Conservation (phyloP, 257 asterid species). For the Salvia rosmarinus region DNA sequence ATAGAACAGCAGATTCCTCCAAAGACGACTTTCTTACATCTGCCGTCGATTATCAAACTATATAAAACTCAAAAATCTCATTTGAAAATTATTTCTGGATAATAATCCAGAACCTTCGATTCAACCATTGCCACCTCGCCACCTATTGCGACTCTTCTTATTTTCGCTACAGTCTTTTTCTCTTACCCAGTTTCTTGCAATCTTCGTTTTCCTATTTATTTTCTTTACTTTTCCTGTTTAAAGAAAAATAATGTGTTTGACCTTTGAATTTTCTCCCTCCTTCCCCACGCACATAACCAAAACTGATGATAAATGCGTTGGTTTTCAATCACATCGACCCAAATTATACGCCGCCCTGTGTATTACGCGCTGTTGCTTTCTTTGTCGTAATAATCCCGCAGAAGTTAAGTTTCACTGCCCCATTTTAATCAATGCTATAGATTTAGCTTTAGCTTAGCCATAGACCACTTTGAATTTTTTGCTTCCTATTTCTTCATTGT, state of each 20-base stretch:
- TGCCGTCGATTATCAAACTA: neutral
- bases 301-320: slow-evolving; percentile 35
- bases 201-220: slow-evolving; percentile 42
- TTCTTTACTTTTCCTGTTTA: neutral
- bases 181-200: slow-evolving; percentile 53
- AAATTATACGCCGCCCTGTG: slow-evolving; percentile 41
- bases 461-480: slow-evolving; percentile 21
- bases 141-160: slow-evolving; percentile 44
- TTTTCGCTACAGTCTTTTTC: slow-evolving; percentile 14
- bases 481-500: slow-evolving; percentile 26
- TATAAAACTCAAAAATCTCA: neutral
- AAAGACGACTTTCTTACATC: slow-evolving; percentile 19
- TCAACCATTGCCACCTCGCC: slow-evolving; percentile 40
- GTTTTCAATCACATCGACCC: slow-evolving; percentile 37
- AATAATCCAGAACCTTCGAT: slow-evolving; percentile 5
- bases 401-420: slow-evolving; percentile 18
- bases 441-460: slow-evolving; percentile 30
- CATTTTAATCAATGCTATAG: slow-evolving; percentile 34
- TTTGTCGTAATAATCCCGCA: slow-evolving; percentile 28
- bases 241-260: slow-evolving; percentile 47
- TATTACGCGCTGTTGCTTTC: slow-evolving; percentile 27
- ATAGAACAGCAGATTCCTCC: slow-evolving; percentile 4
- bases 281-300: slow-evolving; percentile 17
- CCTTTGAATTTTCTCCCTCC: slow-evolving; percentile 50
- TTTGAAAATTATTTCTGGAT: neutral